These are phyloP conservation scores for Eucalyptus rudis DNA, from an alignment of 345 rosid species.

Conservation along the genomic window DNA sequence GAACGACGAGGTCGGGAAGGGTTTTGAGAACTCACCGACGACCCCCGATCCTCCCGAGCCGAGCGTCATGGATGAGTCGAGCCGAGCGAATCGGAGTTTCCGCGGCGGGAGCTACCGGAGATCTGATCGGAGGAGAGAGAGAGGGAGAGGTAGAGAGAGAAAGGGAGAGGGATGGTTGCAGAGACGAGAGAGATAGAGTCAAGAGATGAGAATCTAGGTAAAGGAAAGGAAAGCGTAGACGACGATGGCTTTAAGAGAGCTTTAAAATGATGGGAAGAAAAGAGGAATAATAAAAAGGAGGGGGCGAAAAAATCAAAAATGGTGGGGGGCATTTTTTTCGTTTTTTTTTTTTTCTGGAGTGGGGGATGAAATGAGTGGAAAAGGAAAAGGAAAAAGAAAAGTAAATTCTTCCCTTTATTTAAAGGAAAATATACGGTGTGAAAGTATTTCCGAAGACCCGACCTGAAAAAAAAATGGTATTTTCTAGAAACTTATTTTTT, in stretches of 20 bases:
- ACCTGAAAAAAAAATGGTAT: not conserved
- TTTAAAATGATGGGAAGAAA: not conserved
- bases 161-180: not conserved
- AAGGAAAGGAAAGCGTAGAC: not conserved
- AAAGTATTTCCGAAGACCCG: not conserved
- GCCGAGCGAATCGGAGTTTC: not conserved
- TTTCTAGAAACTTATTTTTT: not conserved
- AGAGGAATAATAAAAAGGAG: not conserved
- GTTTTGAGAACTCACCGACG: not conserved
- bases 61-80: not conserved
- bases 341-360: not conserved
- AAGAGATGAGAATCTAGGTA: not conserved
- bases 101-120: not conserved
- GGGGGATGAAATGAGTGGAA: not conserved
- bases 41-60: slow-evolving; percentile 3
- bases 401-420: not conserved
- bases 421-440: not conserved
- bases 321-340: not conserved
- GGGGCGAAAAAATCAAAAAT: not conserved
- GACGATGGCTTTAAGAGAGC: not conserved
- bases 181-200: not conserved
- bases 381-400: not conserved
- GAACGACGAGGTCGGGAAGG: not conserved
- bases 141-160: not conserved
- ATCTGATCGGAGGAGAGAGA: not conserved